phyloP scores from a whole-genome alignment of 192 early-diverging fungal species.

The Paraglomus brasilianum region DNA sequence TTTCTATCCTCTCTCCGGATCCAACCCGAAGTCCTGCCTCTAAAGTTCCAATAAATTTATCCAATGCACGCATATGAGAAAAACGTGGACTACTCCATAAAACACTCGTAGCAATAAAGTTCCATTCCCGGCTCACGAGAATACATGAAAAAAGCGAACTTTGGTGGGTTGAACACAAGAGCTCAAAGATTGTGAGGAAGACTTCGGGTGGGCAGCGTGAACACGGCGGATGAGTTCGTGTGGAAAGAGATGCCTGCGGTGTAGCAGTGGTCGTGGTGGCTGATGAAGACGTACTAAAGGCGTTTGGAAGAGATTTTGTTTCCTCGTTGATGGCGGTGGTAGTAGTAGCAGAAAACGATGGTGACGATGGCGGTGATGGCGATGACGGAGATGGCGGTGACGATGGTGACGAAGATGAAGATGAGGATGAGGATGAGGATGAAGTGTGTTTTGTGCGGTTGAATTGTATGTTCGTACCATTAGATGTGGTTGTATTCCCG shows the following conservation, averaged over 20 bases:
- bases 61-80: conserved; percentile 30
- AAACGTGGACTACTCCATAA: conserved; percentile 28
- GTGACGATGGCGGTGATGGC: not conserved
- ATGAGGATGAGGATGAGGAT: not conserved
- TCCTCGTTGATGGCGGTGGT: no score
- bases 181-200: conserved; percentile 21
- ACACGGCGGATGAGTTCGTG: conserved; percentile 13
- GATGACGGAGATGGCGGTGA: not conserved
- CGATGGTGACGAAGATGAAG: not conserved
- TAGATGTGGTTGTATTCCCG: no score
- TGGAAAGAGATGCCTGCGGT: not conserved
- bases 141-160: conserved; percentile 28
- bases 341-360: not conserved
- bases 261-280: not conserved
- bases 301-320: not conserved
- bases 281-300: not conserved
- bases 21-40: not conserved
- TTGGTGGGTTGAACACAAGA: conserved; percentile 20
- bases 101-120: conserved; percentile 21
- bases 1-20: no score
- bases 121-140: conserved; percentile 29
- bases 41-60: conserved; percentile 29
- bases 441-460: not conserved
- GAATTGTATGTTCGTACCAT: not conserved
- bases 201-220: conserved; percentile 25